phyloP scores from a whole-genome alignment of 2,329 filamentous ascomycete genomes.

The Hymenotorrendiella dingleyae region DNA sequence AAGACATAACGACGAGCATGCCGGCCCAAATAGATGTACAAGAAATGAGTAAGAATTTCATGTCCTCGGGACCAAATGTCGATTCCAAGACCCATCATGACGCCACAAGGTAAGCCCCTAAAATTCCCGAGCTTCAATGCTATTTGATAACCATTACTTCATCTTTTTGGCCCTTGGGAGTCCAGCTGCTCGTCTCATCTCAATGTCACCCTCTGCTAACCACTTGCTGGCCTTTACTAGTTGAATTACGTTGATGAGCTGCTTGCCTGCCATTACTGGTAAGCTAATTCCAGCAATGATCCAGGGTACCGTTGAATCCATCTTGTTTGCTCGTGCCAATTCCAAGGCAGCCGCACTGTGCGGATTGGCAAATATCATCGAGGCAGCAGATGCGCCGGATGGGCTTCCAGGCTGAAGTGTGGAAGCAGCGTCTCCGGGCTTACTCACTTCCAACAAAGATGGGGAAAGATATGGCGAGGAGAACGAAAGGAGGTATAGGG shows the following conservation, averaged over 20 bases:
- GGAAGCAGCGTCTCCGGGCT: slow-evolving; percentile 46
- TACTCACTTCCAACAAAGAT: slow-evolving; percentile 61
- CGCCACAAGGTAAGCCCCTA: not conserved
- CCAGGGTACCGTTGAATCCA: slow-evolving; percentile 72
- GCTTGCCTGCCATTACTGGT: slow-evolving; percentile 86
- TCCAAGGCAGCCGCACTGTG: slow-evolving; percentile 92
- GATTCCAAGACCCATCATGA: slow-evolving; percentile 2
- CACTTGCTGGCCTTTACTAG: slow-evolving; percentile 87
- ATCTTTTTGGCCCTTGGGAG: slow-evolving; percentile 42
- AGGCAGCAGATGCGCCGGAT: slow-evolving; percentile 62
- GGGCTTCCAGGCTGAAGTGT: slow-evolving; percentile 61
- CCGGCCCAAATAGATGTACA: slow-evolving; percentile 6
- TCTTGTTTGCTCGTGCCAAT: slow-evolving; percentile 89
- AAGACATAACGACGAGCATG: not conserved
- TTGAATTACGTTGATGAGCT: slow-evolving; percentile 90
- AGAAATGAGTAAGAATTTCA: not conserved
- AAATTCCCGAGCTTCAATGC: not conserved
- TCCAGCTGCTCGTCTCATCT: slow-evolving; percentile 51
- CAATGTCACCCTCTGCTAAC: slow-evolving; percentile 85
- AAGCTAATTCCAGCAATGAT: slow-evolving; percentile 73
- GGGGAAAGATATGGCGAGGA: slow-evolving; percentile 85
- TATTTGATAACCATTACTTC: slow-evolving; percentile 10
- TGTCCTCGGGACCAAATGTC: slow-evolving; percentile 2
- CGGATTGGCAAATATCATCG: slow-evolving; percentile 76
- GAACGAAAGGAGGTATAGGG: slow-evolving; percentile 95